phyloP scores from a whole-genome alignment of 2,329 filamentous ascomycete genomes.

The Aspergillus fischeri region DNA sequence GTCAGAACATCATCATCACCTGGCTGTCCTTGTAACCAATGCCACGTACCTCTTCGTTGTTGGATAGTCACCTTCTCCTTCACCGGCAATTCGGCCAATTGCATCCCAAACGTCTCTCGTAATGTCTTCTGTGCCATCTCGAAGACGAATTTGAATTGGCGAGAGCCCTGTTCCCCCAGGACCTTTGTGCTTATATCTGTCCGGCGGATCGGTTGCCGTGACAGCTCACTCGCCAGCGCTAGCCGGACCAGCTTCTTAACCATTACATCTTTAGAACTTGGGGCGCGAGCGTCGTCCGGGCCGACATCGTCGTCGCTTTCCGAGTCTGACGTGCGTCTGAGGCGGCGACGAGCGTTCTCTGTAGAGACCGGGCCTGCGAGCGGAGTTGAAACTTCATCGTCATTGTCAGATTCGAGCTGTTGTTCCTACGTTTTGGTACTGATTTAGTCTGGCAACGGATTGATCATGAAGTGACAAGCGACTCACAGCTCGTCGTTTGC shows the following conservation, averaged over 20 bases:
- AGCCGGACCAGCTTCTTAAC: constrained; percentile 61
- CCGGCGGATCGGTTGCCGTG: constrained; percentile 54
- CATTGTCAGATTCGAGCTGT: constrained; percentile 6
- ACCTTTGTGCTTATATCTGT: constrained; percentile 61
- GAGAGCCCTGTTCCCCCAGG: constrained; percentile 62
- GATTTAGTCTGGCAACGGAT: not conserved
- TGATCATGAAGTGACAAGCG: not conserved
- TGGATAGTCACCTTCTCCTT: constrained; percentile 76
- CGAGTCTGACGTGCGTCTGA: constrained; percentile 9
- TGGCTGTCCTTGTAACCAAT: not conserved
- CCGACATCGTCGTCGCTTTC: constrained; percentile 13
- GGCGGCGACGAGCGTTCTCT: constrained; percentile 8
- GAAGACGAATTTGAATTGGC: constrained; percentile 74
- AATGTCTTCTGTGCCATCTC: constrained; percentile 70
- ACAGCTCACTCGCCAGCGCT: constrained; percentile 58
- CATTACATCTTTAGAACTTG: constrained; percentile 38
- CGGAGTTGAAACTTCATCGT: constrained; percentile 6
- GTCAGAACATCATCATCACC: not conserved
- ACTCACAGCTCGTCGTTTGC: constrained; percentile 30
- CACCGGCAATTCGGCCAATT: constrained; percentile 76
- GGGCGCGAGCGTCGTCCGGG: constrained; percentile 19
- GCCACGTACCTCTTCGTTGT: constrained; percentile 65
- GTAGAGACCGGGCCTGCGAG: constrained; percentile 3
- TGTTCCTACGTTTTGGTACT: not conserved
- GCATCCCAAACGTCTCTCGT: constrained; percentile 78